phyloP scores from a whole-genome alignment of 1,139 yeast genomes.

The Hyphopichia khmerensis region DNA sequence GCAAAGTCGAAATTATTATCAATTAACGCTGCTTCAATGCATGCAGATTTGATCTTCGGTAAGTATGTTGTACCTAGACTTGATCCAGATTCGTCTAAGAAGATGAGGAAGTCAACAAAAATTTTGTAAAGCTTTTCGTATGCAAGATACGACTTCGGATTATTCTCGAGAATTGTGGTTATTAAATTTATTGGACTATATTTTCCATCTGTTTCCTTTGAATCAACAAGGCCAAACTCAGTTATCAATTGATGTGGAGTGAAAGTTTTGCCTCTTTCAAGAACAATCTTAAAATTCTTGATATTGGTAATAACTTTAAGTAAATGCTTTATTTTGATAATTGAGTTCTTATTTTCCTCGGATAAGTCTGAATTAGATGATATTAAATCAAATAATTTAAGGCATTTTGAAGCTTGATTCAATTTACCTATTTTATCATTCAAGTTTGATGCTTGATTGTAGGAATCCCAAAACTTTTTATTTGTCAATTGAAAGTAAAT shows the following conservation, averaged over 20 bases:
- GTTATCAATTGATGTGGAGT: conserved; percentile 29
- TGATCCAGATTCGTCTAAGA: conserved; percentile 11
- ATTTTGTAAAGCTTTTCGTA: conserved; percentile 42
- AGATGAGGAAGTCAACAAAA: conserved; percentile 36
- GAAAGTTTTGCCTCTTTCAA: conserved; percentile 28
- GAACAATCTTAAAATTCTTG: conserved; percentile 36
- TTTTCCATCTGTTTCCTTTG: conserved; percentile 11
- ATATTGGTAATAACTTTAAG: conserved; percentile 27
- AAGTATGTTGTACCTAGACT: conserved; percentile 17
- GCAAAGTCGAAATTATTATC: conserved; percentile 57
- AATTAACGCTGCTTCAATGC: conserved; percentile 58
- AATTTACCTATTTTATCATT: conserved; percentile 49
- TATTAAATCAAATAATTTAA: conserved; percentile 31
- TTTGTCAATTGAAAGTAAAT: conserved; percentile 20
- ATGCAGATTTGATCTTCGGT: conserved; percentile 44
- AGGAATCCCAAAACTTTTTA: conserved; percentile 54
- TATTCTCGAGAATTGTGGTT: conserved; percentile 50
- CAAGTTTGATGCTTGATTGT: conserved; percentile 49
- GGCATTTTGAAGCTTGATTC: conserved; percentile 38
- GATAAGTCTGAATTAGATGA: conserved; percentile 10
- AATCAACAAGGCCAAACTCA: conserved; percentile 19
- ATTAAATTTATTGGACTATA: conserved; percentile 28
- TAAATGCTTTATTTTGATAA: conserved; percentile 27
- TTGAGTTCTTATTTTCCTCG: conserved; percentile 11
- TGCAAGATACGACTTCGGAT: conserved; percentile 54